Conservation (phyloP, 2,329 filamentous ascomycete species). For the Apiospora pterosperma region DNA sequence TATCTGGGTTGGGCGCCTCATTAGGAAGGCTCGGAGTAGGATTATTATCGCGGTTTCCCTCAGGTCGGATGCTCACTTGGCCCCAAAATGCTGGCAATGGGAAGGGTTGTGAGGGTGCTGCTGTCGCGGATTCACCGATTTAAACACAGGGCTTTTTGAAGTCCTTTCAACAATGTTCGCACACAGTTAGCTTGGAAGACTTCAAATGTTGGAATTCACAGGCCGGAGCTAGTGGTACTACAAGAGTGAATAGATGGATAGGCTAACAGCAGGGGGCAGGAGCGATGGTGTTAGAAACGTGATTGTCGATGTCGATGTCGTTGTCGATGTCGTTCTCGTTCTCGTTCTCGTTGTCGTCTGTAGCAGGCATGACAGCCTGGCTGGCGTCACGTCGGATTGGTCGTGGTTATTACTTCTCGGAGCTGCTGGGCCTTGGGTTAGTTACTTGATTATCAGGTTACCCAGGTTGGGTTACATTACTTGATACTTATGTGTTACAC, state of each 20-base stretch:
- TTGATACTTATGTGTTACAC: not conserved
- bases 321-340: not conserved
- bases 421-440: not conserved
- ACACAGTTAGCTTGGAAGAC: not conserved
- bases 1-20: slow-evolving; percentile 18
- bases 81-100: not conserved
- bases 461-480: not conserved
- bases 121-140: not conserved
- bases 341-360: not conserved
- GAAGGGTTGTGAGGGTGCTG: not conserved
- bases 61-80: slow-evolving; percentile 1
- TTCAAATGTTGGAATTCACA: not conserved
- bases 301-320: not conserved
- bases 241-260: not conserved
- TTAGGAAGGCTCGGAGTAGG: slow-evolving; percentile 19
- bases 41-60: not conserved
- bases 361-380: not conserved
- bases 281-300: not conserved
- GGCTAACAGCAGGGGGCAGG: not conserved
- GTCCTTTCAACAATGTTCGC: not conserved
- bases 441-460: no score
- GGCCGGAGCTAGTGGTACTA: not conserved
- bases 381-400: slow-evolving; percentile 1
- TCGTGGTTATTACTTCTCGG: not conserved
- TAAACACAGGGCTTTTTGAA: not conserved